A percentile compares a stretch with the other conserved stretches of the same genome.
Evolutionary conservation across 2,329 filamentous ascomycete genomes (phyloP).

Genomic region (Xylogone sp.): DNA sequence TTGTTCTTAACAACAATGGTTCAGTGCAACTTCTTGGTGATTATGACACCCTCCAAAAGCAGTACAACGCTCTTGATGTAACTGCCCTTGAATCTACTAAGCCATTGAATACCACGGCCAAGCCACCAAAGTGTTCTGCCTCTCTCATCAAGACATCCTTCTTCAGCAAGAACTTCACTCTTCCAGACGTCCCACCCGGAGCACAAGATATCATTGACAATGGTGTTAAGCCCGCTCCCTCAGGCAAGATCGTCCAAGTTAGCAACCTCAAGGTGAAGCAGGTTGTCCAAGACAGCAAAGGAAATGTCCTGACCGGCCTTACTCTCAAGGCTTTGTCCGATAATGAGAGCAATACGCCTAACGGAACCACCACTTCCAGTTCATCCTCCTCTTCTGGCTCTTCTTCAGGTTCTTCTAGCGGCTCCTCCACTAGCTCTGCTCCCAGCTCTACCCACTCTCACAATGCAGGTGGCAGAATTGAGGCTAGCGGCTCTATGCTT

Average conservation of each 20-base stretch:
- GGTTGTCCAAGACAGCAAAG: conserved; percentile 52
- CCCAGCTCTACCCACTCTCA: conserved; percentile 16
- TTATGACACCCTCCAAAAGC: conserved; percentile 69
- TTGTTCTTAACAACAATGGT: conserved; percentile 55
- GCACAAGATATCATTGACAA: conserved; percentile 70
- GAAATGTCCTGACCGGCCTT: conserved; percentile 58
- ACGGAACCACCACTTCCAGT: conserved; percentile 34
- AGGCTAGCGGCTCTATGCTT: neutral
- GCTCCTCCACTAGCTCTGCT: conserved; percentile 9
- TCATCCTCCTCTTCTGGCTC: neutral
- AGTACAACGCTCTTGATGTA: conserved; percentile 74
- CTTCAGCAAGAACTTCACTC: conserved; percentile 76
- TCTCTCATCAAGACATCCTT: conserved; percentile 62
- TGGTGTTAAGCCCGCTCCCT: conserved; percentile 63
- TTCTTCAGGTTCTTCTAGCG: neutral
- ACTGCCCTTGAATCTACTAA: conserved; percentile 60
- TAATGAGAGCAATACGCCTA: conserved; percentile 51
- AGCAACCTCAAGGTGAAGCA: conserved; percentile 48
- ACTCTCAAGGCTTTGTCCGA: conserved; percentile 50
- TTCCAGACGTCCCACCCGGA: conserved; percentile 66
- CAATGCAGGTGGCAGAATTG: conserved; percentile 5
- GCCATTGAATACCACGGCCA: conserved; percentile 47
- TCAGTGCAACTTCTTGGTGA: conserved; percentile 58
- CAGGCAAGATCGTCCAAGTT: conserved; percentile 62
- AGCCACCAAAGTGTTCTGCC: conserved; percentile 60